Percentiles rank a stretch among this genome's conserved stretches.
phyloP scores from a whole-genome alignment of 805 yeast genomes.

The Sugiyamaella qingdaonensis region DNA sequence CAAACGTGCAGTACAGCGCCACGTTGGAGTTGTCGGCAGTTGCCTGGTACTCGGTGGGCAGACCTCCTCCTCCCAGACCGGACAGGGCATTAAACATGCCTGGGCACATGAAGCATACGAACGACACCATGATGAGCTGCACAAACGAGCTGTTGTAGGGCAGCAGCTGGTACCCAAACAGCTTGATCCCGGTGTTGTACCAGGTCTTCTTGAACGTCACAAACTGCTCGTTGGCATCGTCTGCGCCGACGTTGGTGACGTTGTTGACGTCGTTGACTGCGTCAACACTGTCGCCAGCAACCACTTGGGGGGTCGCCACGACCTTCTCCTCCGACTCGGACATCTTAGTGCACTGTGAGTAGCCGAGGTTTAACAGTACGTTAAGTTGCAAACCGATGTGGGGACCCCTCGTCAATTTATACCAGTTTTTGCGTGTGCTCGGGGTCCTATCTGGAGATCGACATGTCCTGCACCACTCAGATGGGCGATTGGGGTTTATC shows the following conservation, averaged over 20 bases:
- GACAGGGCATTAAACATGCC: constrained; percentile 34
- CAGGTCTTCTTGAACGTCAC: constrained; percentile 14
- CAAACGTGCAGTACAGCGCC: constrained; percentile 53
- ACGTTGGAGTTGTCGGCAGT: constrained; percentile 34
- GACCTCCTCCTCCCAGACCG: constrained; percentile 17
- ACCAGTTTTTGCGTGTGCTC: not conserved
- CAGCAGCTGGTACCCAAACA: constrained; percentile 31
- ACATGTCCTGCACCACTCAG: not conserved
- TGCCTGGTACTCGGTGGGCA: constrained; percentile 26
- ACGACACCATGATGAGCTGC: constrained; percentile 44
- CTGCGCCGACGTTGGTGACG: not conserved
- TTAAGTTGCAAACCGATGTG: not conserved
- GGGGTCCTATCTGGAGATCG: not conserved
- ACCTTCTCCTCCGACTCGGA: not conserved
- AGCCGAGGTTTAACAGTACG: too few species aligned
- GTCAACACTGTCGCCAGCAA: not conserved
- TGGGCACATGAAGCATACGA: constrained; percentile 46
- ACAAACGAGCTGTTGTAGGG: constrained; percentile 38
- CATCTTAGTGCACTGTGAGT: not conserved
- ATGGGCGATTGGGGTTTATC: not conserved
- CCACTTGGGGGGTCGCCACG: not conserved
- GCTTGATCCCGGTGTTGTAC: constrained; percentile 24
- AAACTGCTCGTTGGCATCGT: not conserved
- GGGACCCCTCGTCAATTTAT: not conserved
- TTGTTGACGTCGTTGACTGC: not conserved